Evolutionary conservation across 176 grass and related monocot genomes (phyloP), one percentile per base, ranked within the genome.

Genomic region (Pontederia crassipes): DNA sequence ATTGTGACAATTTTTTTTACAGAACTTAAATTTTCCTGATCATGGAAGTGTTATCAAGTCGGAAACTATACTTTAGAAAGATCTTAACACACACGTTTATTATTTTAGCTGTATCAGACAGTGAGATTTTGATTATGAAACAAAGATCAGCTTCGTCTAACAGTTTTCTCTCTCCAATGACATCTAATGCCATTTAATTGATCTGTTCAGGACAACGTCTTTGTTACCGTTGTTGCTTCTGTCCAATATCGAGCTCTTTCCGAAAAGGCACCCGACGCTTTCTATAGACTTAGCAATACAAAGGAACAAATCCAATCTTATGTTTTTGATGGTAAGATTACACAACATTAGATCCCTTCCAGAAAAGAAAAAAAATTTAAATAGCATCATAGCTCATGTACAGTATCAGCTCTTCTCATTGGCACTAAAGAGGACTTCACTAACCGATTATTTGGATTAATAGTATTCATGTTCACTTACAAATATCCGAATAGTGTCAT

Each of bases 141-240:
- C 12, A 55, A 40, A 40, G 2, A 40, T 40, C 32, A 40, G 32
- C 12, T 54, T 4, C 6, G 1, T 2, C n/a, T 54, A 54, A 4
- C 14, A n/a, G 11, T 11, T 17, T 27, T 32, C 28, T 6, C 9
- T 59, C 24, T 58, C 51, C 8, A 8, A 15, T 54, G 51, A 1
- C 51, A 15, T 54, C 14, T 12, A 54, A 47, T 26, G 1, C 52
- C 9, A 2, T 13, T 15, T 17, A 16, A 15, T 60, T 35, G 53
- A 40, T 40, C 32, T 40, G 4, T 40, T 40, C 68, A 72, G 69
- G 69, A 72, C 24, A 72, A 72, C 61, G 69, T 72, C 17, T 72
- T 72, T 17, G 69, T 72, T 45, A 72, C 59, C 35, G 69, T 72
- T 9, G 69, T 72, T 29, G 69, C 69, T 40, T 72, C 57, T 28